Evolutionary conservation across 169 alveolate species (phyloP).

Genomic region (Plasmodium inui): DNA sequence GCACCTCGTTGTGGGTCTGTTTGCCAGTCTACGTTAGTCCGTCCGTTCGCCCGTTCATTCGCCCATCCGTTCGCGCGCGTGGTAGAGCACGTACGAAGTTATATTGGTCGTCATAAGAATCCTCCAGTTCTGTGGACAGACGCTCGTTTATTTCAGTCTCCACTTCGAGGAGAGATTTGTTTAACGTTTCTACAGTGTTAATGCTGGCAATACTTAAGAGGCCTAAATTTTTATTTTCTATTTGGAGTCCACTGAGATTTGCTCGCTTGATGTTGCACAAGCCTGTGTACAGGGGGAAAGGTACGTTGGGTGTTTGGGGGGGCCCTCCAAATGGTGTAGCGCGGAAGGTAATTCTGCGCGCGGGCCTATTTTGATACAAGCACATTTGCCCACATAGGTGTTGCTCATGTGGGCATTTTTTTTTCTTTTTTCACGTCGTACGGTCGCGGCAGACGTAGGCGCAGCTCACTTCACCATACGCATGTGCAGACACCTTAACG

Average conservation of each 20-base stretch:
- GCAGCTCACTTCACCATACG: background rate
- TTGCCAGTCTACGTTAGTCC: background rate
- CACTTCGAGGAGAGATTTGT: conserved; percentile 30
- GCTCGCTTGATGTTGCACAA: conserved; percentile 15
- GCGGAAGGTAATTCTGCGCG: background rate
- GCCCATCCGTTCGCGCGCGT: background rate
- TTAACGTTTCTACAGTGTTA: conserved; percentile 14
- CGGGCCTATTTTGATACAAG: background rate
- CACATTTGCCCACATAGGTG: background rate
- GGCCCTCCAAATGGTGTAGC: background rate
- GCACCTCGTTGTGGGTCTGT: background rate
- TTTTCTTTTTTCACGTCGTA: background rate
- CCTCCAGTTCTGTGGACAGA: conserved; percentile 26
- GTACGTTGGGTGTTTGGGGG: background rate
- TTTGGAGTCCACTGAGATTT: conserved; percentile 14
- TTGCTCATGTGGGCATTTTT: background rate
- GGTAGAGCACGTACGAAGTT: conserved; percentile 31
- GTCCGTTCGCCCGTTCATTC: background rate
- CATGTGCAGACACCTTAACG: background rate
- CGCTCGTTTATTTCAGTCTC: conserved; percentile 43
- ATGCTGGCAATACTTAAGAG: conserved; percentile 23
- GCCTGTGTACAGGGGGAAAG: conserved; percentile 10
- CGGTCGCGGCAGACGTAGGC: background rate
- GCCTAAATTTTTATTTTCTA: conserved; percentile 22
- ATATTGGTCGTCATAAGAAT: conserved; percentile 56